A percentile compares a stretch with the other conserved stretches of the same genome.
Conservation (phyloP, 2,329 filamentous ascomycete genomes). For the Plectosphaerella plurivora region DNA sequence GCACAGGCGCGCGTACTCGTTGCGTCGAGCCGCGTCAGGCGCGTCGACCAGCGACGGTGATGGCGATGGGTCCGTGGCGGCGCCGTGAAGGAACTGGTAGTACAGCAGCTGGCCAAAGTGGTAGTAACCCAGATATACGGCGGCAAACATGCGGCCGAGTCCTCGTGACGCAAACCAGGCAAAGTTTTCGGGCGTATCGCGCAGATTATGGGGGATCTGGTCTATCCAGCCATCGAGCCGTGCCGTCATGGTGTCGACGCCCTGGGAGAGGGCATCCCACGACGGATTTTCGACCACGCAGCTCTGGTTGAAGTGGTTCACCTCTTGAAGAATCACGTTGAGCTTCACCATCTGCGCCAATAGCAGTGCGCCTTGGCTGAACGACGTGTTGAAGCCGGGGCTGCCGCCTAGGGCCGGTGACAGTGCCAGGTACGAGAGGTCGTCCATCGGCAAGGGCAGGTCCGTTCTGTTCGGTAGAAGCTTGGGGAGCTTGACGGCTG, state of each 20-base stretch:
- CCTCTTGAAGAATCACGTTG: conserved; percentile 27
- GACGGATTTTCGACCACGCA: conserved; percentile 20
- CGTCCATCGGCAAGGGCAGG: conserved; percentile 29
- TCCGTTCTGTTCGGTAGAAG: conserved; percentile 13
- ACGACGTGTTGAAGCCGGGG: neutral
- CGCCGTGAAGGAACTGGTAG: conserved; percentile 36
- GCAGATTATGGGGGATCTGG: conserved; percentile 27
- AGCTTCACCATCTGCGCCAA: conserved; percentile 22
- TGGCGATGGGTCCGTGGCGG: conserved; percentile 8
- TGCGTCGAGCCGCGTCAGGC: conserved; percentile 11
- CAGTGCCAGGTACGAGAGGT: conserved; percentile 23
- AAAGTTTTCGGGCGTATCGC: conserved; percentile 33
- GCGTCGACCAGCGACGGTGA: conserved; percentile 1
- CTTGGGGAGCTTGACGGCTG: conserved; percentile 17
- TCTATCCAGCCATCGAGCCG: conserved; percentile 29
- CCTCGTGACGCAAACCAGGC: conserved; percentile 26
- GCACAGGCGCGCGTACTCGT: conserved; percentile 32
- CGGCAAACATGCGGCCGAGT: conserved; percentile 36
- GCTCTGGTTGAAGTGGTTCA: conserved; percentile 32
- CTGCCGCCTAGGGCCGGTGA: neutral
- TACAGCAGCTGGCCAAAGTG: conserved; percentile 41
- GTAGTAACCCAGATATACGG: conserved; percentile 41
- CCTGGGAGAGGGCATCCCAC: conserved; percentile 20
- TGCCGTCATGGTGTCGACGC: conserved; percentile 22
- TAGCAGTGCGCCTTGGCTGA: conserved; percentile 15